Evolutionary conservation across 495 filamentous ascomycete genomes (phyloP).

Genomic region (Podospora conica): DNA sequence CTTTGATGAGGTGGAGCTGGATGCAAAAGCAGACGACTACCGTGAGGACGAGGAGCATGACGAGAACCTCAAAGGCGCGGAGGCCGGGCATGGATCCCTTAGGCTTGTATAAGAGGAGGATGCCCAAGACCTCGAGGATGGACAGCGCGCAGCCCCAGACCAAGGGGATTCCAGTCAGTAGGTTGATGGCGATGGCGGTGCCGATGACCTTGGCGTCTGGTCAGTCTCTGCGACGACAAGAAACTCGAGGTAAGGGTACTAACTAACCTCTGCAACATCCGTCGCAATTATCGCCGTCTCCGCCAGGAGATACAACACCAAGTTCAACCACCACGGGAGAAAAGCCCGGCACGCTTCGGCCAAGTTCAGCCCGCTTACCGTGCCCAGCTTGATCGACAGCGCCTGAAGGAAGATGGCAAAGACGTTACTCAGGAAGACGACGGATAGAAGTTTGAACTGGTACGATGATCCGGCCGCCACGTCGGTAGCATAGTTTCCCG

Average conservation of each 20-base stretch:
- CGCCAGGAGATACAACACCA: constrained; percentile 22
- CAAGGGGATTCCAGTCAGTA: constrained; percentile 77
- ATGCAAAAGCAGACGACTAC: constrained; percentile 87
- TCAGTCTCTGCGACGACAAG: constrained; percentile 4
- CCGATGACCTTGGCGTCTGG: constrained; percentile 62
- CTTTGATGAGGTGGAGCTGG: constrained; percentile 69
- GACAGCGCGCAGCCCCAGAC: constrained; percentile 85
- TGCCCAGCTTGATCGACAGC: constrained; percentile 26
- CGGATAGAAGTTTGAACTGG: constrained; percentile 25
- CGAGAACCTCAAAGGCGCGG: constrained; percentile 72
- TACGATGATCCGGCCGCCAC: constrained; percentile 25
- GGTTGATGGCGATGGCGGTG: constrained; percentile 79
- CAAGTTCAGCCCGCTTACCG: constrained; percentile 27
- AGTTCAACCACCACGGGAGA: constrained; percentile 26
- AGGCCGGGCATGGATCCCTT: constrained; percentile 65
- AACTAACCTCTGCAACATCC: constrained; percentile 61
- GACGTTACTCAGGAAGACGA: constrained; percentile 26
- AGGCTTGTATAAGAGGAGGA: constrained; percentile 76
- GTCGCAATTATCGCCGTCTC: constrained; percentile 27
- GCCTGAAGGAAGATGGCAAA: constrained; percentile 28
- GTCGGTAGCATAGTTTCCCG: constrained; percentile 29
- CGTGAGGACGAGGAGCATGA: constrained; percentile 68
- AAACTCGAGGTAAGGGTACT: not conserved
- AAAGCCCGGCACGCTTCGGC: constrained; percentile 23
- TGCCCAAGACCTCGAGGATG: constrained; percentile 73